A percentile compares a stretch with the other conserved stretches of the same genome.
Evolutionary conservation across 257 asterid species (phyloP).

Genomic region (Nicotiana sylvestris): DNA sequence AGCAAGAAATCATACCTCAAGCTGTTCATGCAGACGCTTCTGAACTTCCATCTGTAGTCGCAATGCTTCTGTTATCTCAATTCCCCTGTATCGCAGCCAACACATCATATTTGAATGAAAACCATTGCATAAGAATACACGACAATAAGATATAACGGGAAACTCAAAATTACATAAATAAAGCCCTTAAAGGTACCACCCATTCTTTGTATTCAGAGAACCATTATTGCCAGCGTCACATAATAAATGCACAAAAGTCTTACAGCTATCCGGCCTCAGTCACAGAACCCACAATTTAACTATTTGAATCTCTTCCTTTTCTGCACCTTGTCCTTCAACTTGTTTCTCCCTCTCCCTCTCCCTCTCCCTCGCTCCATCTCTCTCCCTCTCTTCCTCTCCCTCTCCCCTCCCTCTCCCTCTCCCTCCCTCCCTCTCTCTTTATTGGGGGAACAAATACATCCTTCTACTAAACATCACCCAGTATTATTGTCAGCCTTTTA

Average conservation of each 20-base stretch:
- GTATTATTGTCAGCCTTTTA: background rate
- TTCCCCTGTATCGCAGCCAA: slow-evolving; percentile 46
- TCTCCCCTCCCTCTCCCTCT: background rate
- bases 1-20: slow-evolving; percentile 55
- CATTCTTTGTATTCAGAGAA: background rate
- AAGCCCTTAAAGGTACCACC: background rate
- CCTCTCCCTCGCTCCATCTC: background rate
- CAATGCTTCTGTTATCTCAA: slow-evolving; percentile 88
- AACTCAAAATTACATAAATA: background rate
- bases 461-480: too few relatives aligned
- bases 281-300: background rate
- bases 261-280: background rate
- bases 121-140: background rate
- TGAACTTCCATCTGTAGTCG: slow-evolving; percentile 93
- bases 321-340: background rate
- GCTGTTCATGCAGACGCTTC: slow-evolving; percentile 92
- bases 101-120: background rate
- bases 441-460: background rate
- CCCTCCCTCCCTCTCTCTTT: background rate
- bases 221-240: background rate
- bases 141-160: background rate
- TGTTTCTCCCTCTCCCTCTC: background rate
- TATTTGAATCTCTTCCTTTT: background rate
- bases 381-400: too few relatives aligned
- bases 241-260: background rate